Base-by-base conservation (phyloP, 2,329 filamentous ascomycete genomes). In the Didymella segeticola region DNA sequence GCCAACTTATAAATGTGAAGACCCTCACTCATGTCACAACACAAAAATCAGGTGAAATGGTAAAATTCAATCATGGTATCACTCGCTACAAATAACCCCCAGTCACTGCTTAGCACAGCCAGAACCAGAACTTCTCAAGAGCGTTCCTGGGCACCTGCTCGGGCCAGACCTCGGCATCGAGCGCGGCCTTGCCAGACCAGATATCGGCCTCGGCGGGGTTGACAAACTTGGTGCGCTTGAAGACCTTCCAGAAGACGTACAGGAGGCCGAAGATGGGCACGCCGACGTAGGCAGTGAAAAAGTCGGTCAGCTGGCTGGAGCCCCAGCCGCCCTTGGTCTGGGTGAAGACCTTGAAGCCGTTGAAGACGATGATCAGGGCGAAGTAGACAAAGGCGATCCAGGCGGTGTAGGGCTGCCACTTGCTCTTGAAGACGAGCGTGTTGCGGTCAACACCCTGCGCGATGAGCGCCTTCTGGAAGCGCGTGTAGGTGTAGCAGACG, bases 241-340 rank as follows among this genome's bases (percentile, higher is more conserved):
- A 75, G 29, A 86, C 70, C 71, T 91, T 90, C 84, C 87, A 90
- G 38, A 84, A 79, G 11, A 81, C 57, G 62, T 83, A 90, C 8
- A 83, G 74, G 6, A 73, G 69, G 12, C 77, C 61, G 68, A 67
- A 75, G 50, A 76, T 74, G 8, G 61, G 58, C 25, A 75, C 53
- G 5, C 78, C 79, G n/a, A 82, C 74, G 57, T 82, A 82, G 2
- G 78, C 77, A 0, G 80, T 83, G 42, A 84, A 70, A 62, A 84
- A 84, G 22, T 74, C 73, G 37, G 78, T 73, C 8, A 78, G 67
- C 60, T 70, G 25, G 23, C 61, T 57, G 7, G 60, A 31, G 39
- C 60, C 69, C 71, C 79, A 83, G 11, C 51, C 51, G 9, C 34
- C 29, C 1, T 68, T 72, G 45, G 59, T 70, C 38, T 65, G 61